Evolutionary conservation across 345 rosid genomes (phyloP), one percentile per base, ranked within the genome.

Genomic region (Brassica nigra): DNA sequence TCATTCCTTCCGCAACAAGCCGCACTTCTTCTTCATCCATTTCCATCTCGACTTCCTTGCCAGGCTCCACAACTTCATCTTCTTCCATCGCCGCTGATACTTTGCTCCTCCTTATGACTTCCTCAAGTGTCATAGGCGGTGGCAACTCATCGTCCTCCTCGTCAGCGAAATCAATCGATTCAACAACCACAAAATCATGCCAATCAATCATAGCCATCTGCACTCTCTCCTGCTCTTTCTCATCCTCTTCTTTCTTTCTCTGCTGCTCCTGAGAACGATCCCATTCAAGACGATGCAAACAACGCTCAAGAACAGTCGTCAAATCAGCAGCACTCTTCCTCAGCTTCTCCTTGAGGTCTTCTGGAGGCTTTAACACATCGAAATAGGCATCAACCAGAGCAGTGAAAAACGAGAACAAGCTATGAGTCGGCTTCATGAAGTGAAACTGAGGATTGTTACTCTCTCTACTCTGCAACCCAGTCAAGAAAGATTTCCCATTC

Each of bases 191-290:
- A 77, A 93, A 93, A 83, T 91, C 97, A 86, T 91, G 97, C 97
- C 98, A 93, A 80, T 91, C 98, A 74, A 93, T 93, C 97, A 89
- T 87, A 27, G 91, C 93, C 97, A 93, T 91, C 78, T 88, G 97
- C 64, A 87, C 71, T 73, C 97, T 84, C 87, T 93, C 97, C 81
- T 82, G 94, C 86, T 93, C 96, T 62, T 91, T 84, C 84, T 91
- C 97, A 66, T 93, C 97, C 78, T 91, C 97, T 58, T 91, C 94
- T 71, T 85, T 89, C 85, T 91, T 95, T 79, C 91, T 88, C 4
- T 92, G 90, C 84, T 93, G 92, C 87, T 91, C 97, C 83, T 91
- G 93, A 0, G 90, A 88, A 4, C 82, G 91, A 61, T 92, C 97
- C 97, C 97, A 92, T 71, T 92, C 97, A 73, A 92, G 76, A 54